Base-by-base conservation (phyloP, 345 rosid genomes). In the Hevea brasiliensis region DNA sequence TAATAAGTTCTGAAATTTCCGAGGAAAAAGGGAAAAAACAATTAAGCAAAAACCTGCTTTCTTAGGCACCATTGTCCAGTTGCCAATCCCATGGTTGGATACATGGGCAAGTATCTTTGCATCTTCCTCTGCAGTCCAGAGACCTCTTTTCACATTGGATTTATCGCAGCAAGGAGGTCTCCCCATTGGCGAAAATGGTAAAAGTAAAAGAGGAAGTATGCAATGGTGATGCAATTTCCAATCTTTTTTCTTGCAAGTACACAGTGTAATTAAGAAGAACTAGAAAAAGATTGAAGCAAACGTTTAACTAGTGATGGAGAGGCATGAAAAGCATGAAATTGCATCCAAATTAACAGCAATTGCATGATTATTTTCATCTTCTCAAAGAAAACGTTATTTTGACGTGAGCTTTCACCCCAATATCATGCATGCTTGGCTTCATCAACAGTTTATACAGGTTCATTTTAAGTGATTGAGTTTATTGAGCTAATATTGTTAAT, bases 91-190 rank as follows among this genome's bases (percentile, higher is more conserved):
- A 71, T 87, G 84, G 55, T 75, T 75, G 44, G 92, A 85, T 24
- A 91, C 96, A 74, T 91, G 87, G 44, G 97, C 98, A 12, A 93
- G 96, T 9, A 93, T 83, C 81, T 87, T 91, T 40, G 94, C 96
- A 54, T 93, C 98, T 86, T 93, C 98, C 67, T 93, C 98, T 0
- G 91, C 68, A 0, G 96, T 89, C 98, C 97, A 93, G 0, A 90
- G 94, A 48, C 97, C 97, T 69, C 89, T 87, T 82, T 90, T 93
- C 41, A 91, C 96, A 50, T 89, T 90, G 3, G 87, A 79, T 80
- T 84, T 89, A 78, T 93, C 90, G 50, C 96, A 91, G 63, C 98
- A 91, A 23, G 92, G 98, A 26, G 91, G 98, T 61, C 91, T 89
- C 75, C 92, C 93, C 97, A 93, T 93, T 53, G n/a, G n/a, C n/a